Conservation (phyloP, 1,284 basidiomycete genomes). For the Pterula multifida region DNA sequence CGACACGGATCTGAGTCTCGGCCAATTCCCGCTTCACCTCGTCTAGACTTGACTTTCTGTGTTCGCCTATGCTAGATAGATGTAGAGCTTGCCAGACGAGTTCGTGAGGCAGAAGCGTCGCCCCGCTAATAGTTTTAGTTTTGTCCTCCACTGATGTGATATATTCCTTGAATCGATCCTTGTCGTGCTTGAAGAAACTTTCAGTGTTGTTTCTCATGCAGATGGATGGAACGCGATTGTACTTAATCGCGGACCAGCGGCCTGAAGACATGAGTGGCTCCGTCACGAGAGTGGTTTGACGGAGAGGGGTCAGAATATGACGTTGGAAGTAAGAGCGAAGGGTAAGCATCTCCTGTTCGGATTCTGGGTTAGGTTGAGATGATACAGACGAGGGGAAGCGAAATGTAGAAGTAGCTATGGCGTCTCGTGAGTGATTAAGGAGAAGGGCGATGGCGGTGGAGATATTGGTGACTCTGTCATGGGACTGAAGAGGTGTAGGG, state of each 20-base stretch:
- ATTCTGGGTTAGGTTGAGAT: conserved; percentile 14
- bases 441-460: conserved; percentile 46
- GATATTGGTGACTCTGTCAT: conserved; percentile 54
- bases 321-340: conserved; percentile 43
- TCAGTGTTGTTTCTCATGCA: conserved; percentile 48
- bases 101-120: conserved; percentile 48
- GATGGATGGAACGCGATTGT: conserved; percentile 41
- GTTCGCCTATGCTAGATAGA: conserved; percentile 6
- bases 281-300: conserved; percentile 30
- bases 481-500: conserved; percentile 41
- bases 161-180: conserved; percentile 42
- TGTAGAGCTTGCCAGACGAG: conserved; percentile 29
- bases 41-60: not conserved
- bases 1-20: conserved; percentile 26
- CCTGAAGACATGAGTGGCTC: conserved; percentile 53
- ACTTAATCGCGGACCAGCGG: conserved; percentile 43
- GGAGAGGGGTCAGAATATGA: conserved; percentile 44
- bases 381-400: conserved; percentile 17
- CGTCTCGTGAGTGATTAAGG: conserved; percentile 26
- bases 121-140: conserved; percentile 42
- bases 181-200: conserved; percentile 45
- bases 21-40: conserved; percentile 16
- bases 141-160: conserved; percentile 42
- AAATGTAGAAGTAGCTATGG: conserved; percentile 11
- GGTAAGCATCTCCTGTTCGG: conserved; percentile 19